These are phyloP conservation scores for Apiospora aurea DNA, from an alignment of 2,329 filamentous ascomycete genomes.

Conservation along the genomic window DNA sequence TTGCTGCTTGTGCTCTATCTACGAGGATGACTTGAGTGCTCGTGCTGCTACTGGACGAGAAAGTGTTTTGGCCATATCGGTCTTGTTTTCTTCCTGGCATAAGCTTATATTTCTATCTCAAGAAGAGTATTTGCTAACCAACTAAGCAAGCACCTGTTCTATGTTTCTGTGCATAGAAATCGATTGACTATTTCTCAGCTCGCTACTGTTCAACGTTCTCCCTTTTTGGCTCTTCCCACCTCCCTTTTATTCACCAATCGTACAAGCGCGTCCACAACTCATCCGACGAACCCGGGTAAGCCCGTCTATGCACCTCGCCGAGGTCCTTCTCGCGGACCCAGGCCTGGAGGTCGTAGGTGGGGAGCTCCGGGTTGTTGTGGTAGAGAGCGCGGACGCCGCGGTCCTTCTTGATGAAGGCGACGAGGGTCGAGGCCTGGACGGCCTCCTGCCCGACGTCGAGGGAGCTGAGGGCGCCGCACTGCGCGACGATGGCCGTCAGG, in stretches of 20 bases:
- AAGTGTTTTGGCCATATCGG: background rate
- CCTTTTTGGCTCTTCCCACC: background rate
- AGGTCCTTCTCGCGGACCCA: conserved; percentile 34
- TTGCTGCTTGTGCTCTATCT: background rate
- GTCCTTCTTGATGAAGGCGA: conserved; percentile 29
- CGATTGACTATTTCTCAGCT: too few relatives aligned
- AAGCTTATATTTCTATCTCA: too few relatives aligned
- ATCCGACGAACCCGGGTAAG: background rate
- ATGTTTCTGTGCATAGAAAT: too few relatives aligned
- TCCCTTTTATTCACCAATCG: background rate
- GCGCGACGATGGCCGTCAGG: conserved; percentile 30
- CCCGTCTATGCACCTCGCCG: conserved; percentile 23
- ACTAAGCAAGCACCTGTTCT: too few relatives aligned
- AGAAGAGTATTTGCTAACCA: too few relatives aligned
- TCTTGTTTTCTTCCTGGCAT: too few relatives aligned
- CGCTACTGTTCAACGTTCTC: too few relatives aligned
- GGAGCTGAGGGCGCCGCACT: conserved; percentile 37
- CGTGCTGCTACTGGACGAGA: background rate
- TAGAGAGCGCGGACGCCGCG: conserved; percentile 36
- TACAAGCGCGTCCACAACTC: background rate
- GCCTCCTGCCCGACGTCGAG: conserved; percentile 36
- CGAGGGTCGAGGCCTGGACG: conserved; percentile 33
- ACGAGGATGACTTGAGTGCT: background rate
- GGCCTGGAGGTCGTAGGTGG: conserved; percentile 29
- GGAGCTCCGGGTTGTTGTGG: conserved; percentile 24